Base-by-base conservation (phyloP, 495 filamentous ascomycete species). In the Penicillium riverlandense region DNA sequence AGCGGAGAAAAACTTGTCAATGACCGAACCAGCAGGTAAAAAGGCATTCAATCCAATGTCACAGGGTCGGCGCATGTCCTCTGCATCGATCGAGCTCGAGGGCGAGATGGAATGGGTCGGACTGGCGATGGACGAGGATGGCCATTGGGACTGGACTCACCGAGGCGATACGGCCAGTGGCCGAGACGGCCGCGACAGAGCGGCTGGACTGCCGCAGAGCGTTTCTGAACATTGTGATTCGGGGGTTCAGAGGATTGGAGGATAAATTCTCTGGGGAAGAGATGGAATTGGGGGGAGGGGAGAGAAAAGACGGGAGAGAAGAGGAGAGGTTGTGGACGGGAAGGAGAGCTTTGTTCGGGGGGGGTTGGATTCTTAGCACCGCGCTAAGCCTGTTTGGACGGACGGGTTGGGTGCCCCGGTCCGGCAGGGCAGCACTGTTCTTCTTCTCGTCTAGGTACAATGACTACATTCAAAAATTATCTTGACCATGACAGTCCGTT, bases 191-290 rank as follows among this genome's bases (percentile, higher is more conserved):
- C 73, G 87, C 88, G 71, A 92, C 85, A 73, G 85, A 83, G 76
- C 90, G 88, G 77, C 83, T 84, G 67, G 88, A 90, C 78, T 92
- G 90, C 72, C 90, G 81, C 74, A 96, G 78, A 79, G 90, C 90
- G 85, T 87, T 95, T 72, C 90, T 88, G 80, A 97, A 91, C 92
- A 98, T 96, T 69, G 56, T 81, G 70, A 66, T 58, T 22, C 55
- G 59, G 59, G 66, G 67, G 76, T 72, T 74, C 72, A 71, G 76
- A 64, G 63, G 59, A 54, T 61, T 53, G 55, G 63, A 65, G 67
- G 59, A 58, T 59, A 55, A 57, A 66, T 71, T 66, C 67, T 69
- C 66, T 69, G 69, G 67, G 69, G 54, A 58, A 71, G 63, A 69
- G 63, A 69, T 63, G 62, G 66, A 69, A 69, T 71, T 71, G 66